Percentiles rank a stretch among this genome's conserved stretches.
These are phyloP conservation scores for Clavispora vitiphila DNA, from an alignment of 805 yeast genomes.

Conservation along the genomic window DNA sequence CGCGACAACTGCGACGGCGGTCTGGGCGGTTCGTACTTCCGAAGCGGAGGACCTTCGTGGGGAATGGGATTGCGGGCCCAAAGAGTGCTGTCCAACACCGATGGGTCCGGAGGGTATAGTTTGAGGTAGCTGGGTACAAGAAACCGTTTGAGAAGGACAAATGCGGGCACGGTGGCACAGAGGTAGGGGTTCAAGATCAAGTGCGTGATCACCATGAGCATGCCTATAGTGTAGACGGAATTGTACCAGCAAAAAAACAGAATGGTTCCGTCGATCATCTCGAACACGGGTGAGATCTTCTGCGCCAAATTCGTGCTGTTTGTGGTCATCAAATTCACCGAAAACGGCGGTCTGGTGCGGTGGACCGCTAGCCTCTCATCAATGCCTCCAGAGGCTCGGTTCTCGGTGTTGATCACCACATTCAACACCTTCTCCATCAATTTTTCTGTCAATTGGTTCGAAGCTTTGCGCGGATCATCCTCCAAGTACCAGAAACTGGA, in stretches of 20 bases:
- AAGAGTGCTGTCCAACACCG: slow-evolving; percentile 15
- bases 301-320: slow-evolving; percentile 62
- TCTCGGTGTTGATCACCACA: slow-evolving; percentile 56
- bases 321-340: slow-evolving; percentile 64
- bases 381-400: slow-evolving; percentile 26
- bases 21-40: slow-evolving; percentile 47
- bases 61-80: slow-evolving; percentile 28
- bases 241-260: slow-evolving; percentile 59
- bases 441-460: slow-evolving; percentile 51
- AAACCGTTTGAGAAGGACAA: slow-evolving; percentile 47
- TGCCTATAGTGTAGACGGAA: slow-evolving; percentile 56
- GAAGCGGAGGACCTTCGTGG: slow-evolving; percentile 44
- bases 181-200: slow-evolving; percentile 58
- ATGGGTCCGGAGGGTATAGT: slow-evolving; percentile 58
- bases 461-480: slow-evolving; percentile 18
- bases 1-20: slow-evolving; percentile 76
- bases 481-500: slow-evolving; percentile 23
- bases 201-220: slow-evolving; percentile 46
- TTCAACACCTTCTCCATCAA: slow-evolving; percentile 65
- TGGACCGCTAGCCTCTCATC: slow-evolving; percentile 56
- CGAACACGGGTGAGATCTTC: slow-evolving; percentile 58
- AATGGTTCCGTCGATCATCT: slow-evolving; percentile 51
- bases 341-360: slow-evolving; percentile 60
- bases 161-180: slow-evolving; percentile 48
- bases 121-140: slow-evolving; percentile 64